Percentiles rank a stretch among this genome's conserved stretches.
Conservation (phyloP, 2,329 filamentous ascomycete species). For the Phoma sp. region DNA sequence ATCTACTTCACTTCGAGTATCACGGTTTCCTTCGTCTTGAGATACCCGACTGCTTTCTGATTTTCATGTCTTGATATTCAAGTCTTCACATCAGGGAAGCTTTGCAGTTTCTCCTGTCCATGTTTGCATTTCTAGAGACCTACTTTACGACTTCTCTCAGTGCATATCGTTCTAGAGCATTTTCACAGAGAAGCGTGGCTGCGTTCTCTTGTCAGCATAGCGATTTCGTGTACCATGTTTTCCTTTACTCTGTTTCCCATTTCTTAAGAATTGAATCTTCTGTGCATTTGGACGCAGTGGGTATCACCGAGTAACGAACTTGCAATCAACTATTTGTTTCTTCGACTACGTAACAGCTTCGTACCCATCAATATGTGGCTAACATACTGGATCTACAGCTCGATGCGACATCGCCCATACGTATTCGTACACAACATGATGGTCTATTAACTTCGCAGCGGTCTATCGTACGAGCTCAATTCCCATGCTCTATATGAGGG, state of each 20-base stretch:
- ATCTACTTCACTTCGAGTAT: slow-evolving; percentile 1
- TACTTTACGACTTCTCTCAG: background rate
- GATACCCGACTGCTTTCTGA: slow-evolving; percentile 23
- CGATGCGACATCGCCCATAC: background rate
- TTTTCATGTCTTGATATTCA: slow-evolving; percentile 13
- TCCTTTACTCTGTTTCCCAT: background rate
- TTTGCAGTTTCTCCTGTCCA: background rate
- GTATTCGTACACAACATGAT: background rate
- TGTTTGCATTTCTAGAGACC: background rate
- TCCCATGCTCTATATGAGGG: background rate
- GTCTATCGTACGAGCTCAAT: background rate
- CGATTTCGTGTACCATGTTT: background rate
- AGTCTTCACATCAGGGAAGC: background rate
- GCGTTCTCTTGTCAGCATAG: background rate
- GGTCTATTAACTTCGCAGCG: background rate
- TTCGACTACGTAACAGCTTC: too few species aligned
- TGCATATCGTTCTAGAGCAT: background rate
- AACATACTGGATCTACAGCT: background rate
- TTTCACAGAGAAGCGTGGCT: background rate
- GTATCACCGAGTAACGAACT: too few species aligned
- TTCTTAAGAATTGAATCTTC: background rate
- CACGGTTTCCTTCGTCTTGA: slow-evolving; percentile 18
- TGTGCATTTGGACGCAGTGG: background rate
- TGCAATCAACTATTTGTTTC: too few species aligned
- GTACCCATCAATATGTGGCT: background rate